Evolutionary conservation across 345 rosid genomes (phyloP).

Genomic region (Populus euphratica): DNA sequence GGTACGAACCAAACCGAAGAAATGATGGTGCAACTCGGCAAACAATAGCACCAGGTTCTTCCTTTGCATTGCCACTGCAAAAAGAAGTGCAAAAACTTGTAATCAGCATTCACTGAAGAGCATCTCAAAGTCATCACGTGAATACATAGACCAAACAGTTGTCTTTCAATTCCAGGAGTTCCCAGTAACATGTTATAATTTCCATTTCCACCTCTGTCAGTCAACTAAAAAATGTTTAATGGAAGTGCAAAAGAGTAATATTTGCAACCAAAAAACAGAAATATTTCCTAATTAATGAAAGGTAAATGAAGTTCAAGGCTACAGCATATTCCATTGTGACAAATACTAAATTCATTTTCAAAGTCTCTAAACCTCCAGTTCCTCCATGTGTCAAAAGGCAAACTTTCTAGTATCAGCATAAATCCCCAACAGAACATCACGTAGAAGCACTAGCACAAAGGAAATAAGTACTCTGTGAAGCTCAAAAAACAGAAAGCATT

Average conservation of each 20-base stretch:
- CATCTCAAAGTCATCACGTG: neutral
- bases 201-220: neutral
- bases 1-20: slow-evolving; percentile 89
- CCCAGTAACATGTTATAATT: neutral
- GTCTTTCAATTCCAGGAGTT: neutral
- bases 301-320: neutral
- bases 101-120: neutral
- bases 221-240: neutral
- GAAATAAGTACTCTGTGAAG: neutral
- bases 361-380: neutral
- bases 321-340: neutral
- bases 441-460: neutral
- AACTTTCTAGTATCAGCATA: neutral
- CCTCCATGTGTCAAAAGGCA: neutral
- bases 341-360: neutral
- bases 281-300: neutral
- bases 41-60: slow-evolving; percentile 93
- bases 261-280: neutral
- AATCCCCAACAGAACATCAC: neutral
- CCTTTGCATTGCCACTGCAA: slow-evolving; percentile 91
- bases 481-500: neutral
- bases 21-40: slow-evolving; percentile 90
- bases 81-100: slow-evolving; percentile 6
- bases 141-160: neutral
- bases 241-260: neutral